Evolutionary conservation across 2,329 filamentous ascomycete species (phyloP).

Genomic region (Ophiocordyceps robertsii): DNA sequence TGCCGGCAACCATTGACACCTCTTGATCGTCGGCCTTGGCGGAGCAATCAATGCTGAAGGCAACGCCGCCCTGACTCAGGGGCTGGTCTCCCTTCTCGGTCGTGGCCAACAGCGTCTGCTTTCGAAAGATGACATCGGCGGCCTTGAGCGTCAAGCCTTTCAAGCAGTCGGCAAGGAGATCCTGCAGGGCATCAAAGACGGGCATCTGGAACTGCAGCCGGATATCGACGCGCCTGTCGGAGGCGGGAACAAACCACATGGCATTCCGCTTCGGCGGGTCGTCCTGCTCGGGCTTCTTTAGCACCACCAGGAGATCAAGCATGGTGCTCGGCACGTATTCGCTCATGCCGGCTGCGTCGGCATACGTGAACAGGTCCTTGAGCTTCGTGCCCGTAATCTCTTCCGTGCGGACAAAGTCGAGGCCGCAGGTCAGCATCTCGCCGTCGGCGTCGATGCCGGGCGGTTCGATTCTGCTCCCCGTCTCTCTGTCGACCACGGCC

Average conservation of each 20-base stretch:
- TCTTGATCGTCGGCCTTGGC: neutral
- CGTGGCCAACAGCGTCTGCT: neutral
- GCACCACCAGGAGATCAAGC: neutral
- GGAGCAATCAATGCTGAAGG: constrained; percentile 1
- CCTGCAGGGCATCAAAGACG: neutral
- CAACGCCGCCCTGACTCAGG: neutral
- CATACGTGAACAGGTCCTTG: constrained; percentile 1
- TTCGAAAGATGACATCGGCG: constrained; percentile 2
- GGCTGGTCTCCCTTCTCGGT: constrained; percentile 1
- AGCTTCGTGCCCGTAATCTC: neutral
- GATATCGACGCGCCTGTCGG: neutral
- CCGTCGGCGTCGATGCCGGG: constrained; percentile 1
- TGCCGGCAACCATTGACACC: constrained; percentile 1
- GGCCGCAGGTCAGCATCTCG: constrained; percentile 1
- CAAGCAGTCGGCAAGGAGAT: neutral
- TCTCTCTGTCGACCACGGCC: neutral
- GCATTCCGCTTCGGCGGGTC: constrained; percentile 4
- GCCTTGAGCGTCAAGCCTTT: constrained; percentile 1
- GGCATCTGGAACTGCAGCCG: constrained; percentile 2
- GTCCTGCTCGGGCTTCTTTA: too few relatives aligned
- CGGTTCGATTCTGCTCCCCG: neutral
- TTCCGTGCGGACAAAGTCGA: neutral
- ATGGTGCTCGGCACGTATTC: neutral
- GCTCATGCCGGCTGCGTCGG: neutral
- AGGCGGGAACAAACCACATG: constrained; percentile 1